Evolutionary conservation across 768 basidiomycete species (phyloP).

Genomic region (Neoboletus subvelutipes): DNA sequence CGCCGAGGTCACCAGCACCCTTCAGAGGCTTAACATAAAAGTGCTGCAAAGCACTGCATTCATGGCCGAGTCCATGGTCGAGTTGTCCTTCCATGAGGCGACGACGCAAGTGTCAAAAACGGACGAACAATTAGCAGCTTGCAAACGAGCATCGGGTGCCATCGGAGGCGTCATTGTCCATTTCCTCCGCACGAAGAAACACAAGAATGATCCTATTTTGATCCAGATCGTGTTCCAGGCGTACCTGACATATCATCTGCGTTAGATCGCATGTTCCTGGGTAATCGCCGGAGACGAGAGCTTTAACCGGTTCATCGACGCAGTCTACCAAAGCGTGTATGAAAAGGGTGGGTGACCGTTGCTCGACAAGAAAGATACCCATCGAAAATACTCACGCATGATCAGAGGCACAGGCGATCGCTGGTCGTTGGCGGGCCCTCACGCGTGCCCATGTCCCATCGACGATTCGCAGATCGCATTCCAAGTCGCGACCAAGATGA

Average conservation of each 20-base stretch:
- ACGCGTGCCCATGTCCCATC: constrained; percentile 35
- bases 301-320: constrained; percentile 22
- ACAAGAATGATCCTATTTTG: constrained; percentile 35
- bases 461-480: constrained; percentile 21
- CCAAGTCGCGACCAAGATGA: constrained; percentile 24
- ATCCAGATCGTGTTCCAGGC: constrained; percentile 39
- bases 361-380: neutral
- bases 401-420: constrained; percentile 44
- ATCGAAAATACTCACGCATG: constrained; percentile 2
- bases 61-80: constrained; percentile 49
- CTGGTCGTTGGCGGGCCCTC: constrained; percentile 45
- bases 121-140: constrained; percentile 25
- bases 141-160: constrained; percentile 18
- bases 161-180: constrained; percentile 27
- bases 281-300: constrained; percentile 30
- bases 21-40: constrained; percentile 47
- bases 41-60: constrained; percentile 48
- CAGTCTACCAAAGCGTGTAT: constrained; percentile 36
- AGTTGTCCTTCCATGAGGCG: constrained; percentile 35
- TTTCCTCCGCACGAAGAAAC: constrained; percentile 30
- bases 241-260: constrained; percentile 25
- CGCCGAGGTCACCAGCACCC: constrained; percentile 44
- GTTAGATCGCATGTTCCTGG: constrained; percentile 31
- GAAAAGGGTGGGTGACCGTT: constrained; percentile 32
- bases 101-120: constrained; percentile 9